Conservation (phyloP, 441 rosid genomes). For the Gossypium armourianum region DNA sequence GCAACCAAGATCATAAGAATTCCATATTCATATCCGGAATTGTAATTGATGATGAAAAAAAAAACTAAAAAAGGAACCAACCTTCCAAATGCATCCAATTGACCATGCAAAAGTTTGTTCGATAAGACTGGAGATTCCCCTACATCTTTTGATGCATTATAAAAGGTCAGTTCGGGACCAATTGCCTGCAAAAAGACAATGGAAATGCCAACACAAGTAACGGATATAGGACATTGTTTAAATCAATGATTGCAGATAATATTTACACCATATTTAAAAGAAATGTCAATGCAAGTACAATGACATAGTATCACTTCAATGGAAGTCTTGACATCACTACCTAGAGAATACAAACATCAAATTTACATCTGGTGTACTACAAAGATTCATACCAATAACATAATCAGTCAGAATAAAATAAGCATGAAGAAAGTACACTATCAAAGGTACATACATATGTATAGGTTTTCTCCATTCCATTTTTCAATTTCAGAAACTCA, state of each 20-base stretch:
- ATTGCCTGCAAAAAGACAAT: constrained; percentile 55
- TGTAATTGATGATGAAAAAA: not conserved
- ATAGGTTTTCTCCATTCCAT: not conserved
- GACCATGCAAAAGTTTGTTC: constrained; percentile 84
- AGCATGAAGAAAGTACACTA: not conserved
- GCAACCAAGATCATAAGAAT: not conserved
- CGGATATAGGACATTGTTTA: not conserved
- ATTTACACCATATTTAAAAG: not conserved
- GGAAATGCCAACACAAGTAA: constrained; percentile 12
- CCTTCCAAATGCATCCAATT: constrained; percentile 80
- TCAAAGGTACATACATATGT: not conserved
- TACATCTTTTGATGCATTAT: constrained; percentile 61
- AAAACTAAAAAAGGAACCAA: constrained; percentile 17
- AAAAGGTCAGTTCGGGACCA: constrained; percentile 89
- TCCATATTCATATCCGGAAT: not conserved
- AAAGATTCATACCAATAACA: not conserved
- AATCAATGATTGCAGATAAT: not conserved
- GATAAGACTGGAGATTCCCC: constrained; percentile 56
- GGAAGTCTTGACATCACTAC: not conserved
- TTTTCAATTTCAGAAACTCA: not conserved
- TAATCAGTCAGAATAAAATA: not conserved
- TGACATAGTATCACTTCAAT: not conserved
- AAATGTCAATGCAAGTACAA: not conserved
- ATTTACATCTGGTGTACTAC: not conserved
- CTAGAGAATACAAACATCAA: not conserved